These are phyloP conservation scores for Clausena lansium DNA, from an alignment of 345 rosid genomes.

Conservation along the genomic window DNA sequence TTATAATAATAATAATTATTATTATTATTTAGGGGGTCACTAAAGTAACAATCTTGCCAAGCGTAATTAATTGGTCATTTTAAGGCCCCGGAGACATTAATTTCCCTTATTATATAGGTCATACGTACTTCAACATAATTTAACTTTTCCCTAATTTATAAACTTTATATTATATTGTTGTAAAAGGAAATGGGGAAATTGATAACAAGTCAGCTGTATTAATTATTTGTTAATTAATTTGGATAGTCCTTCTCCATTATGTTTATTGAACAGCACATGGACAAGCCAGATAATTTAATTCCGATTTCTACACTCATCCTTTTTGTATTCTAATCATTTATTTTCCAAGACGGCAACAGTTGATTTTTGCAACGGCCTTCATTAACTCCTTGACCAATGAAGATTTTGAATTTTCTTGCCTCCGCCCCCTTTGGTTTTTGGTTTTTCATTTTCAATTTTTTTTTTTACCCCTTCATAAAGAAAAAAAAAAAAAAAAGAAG, in stretches of 20 bases:
- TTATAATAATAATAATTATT: too few relatives aligned
- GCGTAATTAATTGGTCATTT: not conserved
- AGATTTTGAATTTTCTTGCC: not conserved
- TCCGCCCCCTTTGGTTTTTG: not conserved
- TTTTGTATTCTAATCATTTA: too few relatives aligned
- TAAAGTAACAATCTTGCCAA: too few relatives aligned
- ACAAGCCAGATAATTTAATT: not conserved
- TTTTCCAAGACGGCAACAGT: not conserved
- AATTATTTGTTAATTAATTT: slow-evolving; percentile 1
- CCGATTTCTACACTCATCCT: not conserved
- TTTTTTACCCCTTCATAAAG: not conserved
- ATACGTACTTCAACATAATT: too few relatives aligned
- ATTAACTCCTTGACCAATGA: not conserved
- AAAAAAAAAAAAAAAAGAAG: not conserved
- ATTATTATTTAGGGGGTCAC: not conserved
- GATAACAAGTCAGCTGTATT: not conserved
- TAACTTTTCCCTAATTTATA: too few relatives aligned
- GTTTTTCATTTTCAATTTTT: too few relatives aligned
- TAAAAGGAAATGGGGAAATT: not conserved
- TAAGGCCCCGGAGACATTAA: too few relatives aligned
- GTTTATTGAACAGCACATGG: not conserved
- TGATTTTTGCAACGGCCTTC: not conserved
- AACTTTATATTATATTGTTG: too few relatives aligned
- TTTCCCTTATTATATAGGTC: not conserved
- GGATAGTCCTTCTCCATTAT: not conserved